These are phyloP conservation scores for Eutrema yunnanense DNA, from an alignment of 345 rosid species.

Conservation along the genomic window DNA sequence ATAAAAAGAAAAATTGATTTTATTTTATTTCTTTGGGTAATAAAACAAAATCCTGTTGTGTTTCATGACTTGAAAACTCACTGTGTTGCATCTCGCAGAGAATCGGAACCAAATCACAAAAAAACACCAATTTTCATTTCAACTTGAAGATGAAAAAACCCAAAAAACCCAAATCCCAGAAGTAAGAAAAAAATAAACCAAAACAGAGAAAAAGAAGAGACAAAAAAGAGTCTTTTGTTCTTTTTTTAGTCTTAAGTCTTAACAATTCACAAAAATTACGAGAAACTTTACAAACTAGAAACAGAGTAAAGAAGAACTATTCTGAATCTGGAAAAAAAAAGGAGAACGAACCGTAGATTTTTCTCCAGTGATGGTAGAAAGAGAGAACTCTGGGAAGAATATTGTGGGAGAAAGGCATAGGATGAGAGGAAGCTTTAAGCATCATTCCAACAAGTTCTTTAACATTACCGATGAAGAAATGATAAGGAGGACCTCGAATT, in stretches of 20 bases:
- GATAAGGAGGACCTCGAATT: constrained; percentile 95
- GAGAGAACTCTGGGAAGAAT: constrained; percentile 94
- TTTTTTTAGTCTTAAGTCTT: not conserved
- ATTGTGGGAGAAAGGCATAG: constrained; percentile 98
- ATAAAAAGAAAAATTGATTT: not conserved
- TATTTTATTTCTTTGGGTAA: not conserved
- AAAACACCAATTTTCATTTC: not conserved
- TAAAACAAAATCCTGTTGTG: constrained; percentile 17
- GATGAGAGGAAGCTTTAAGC: constrained; percentile 85
- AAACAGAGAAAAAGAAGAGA: not conserved
- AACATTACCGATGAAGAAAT: constrained; percentile 90
- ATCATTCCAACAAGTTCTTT: constrained; percentile 87
- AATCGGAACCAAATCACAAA: constrained; percentile 20
- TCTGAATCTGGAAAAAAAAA: not conserved
- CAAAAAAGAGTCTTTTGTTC: not conserved
- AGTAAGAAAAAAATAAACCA: not conserved
- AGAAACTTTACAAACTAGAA: not conserved
- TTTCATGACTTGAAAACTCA: constrained; percentile 29
- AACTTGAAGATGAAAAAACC: not conserved
- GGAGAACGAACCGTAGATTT: constrained; percentile 63
- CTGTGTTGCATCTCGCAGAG: constrained; percentile 1
- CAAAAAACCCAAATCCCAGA: not conserved
- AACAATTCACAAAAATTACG: not conserved
- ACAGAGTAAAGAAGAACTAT: constrained; percentile 6
- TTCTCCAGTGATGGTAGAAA: constrained; percentile 94